phyloP scores from a whole-genome alignment of 768 basidiomycete species.

The Multifurca ochricompacta region DNA sequence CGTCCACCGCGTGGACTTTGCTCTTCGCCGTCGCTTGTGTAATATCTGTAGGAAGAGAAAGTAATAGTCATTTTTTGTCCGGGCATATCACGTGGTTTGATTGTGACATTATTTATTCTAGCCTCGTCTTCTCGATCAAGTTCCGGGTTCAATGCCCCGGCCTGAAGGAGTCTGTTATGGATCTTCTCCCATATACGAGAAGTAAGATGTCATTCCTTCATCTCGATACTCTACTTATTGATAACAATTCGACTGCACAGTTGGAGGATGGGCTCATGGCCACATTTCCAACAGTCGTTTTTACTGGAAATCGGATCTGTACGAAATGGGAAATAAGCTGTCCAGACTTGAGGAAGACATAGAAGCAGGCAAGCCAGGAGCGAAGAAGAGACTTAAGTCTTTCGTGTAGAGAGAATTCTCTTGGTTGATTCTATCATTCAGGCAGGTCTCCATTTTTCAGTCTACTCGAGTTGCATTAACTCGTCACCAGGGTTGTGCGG shows the following conservation, averaged over 20 bases:
- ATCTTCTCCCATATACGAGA: conserved; percentile 17
- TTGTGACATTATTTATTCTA: background rate
- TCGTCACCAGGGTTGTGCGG: conserved; percentile 4
- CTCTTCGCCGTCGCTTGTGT: conserved; percentile 19
- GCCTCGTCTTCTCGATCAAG: conserved; percentile 9
- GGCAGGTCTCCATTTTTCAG: background rate
- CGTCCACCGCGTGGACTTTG: conserved; percentile 16
- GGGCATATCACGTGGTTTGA: background rate
- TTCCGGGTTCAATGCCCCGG: conserved; percentile 12
- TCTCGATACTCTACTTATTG: background rate
- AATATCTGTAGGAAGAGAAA: conserved; percentile 10
- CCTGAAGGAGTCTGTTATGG: conserved; percentile 15
- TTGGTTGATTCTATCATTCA: conserved; percentile 7
- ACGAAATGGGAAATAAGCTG: conserved; percentile 6
- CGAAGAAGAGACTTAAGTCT: conserved; percentile 5
- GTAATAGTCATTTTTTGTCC: background rate
- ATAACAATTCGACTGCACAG: background rate
- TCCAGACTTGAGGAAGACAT: conserved; percentile 5
- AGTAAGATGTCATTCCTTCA: background rate
- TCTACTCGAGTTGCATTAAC: background rate
- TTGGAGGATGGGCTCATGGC: conserved; percentile 16
- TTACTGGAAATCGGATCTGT: conserved; percentile 16
- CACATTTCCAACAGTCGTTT: conserved; percentile 10
- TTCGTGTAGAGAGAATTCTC: conserved; percentile 14
- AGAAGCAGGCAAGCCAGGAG: conserved; percentile 9